These are phyloP conservation scores for Pseudonectria foliicola DNA, from an alignment of 2,329 filamentous ascomycete genomes.

Conservation along the genomic window DNA sequence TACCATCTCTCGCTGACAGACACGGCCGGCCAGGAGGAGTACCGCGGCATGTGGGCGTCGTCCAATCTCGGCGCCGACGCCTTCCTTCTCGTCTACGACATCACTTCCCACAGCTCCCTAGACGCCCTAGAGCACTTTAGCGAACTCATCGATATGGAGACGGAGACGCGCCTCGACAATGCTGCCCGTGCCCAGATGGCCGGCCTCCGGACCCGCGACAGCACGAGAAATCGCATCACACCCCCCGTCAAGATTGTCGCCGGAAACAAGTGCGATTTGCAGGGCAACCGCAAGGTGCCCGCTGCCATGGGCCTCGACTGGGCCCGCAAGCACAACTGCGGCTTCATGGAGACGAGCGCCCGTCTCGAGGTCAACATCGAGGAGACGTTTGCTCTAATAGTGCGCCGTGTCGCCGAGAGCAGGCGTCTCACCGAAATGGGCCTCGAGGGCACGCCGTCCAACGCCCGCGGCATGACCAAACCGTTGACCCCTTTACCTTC, in stretches of 20 bases:
- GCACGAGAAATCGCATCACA: constrained; percentile 42
- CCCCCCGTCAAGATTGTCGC: constrained; percentile 76
- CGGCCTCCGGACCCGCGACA: constrained; percentile 27
- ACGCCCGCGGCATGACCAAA: constrained; percentile 49
- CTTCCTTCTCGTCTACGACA: constrained; percentile 83
- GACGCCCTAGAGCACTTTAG: constrained; percentile 71
- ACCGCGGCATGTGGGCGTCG: constrained; percentile 77
- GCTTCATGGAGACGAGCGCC: constrained; percentile 86
- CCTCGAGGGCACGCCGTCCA: constrained; percentile 33
- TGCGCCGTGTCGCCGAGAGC: constrained; percentile 55
- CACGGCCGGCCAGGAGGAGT: constrained; percentile 85
- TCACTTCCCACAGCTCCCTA: constrained; percentile 63
- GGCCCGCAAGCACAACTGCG: constrained; percentile 65
- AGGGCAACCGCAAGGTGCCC: constrained; percentile 60
- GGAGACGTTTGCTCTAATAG: constrained; percentile 72
- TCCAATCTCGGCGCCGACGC: constrained; percentile 74
- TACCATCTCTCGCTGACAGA: constrained; percentile 77
- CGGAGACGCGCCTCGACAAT: constrained; percentile 60
- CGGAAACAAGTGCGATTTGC: constrained; percentile 80
- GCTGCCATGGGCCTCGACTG: constrained; percentile 68
- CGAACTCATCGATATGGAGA: constrained; percentile 77
- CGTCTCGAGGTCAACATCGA: constrained; percentile 82
- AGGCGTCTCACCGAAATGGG: constrained; percentile 43
- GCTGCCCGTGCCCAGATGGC: constrained; percentile 44
- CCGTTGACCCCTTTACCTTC: constrained; percentile 47